Evolutionary conservation across 2,329 filamentous ascomycete species (phyloP).

Genomic region (Seiridium cupressi): DNA sequence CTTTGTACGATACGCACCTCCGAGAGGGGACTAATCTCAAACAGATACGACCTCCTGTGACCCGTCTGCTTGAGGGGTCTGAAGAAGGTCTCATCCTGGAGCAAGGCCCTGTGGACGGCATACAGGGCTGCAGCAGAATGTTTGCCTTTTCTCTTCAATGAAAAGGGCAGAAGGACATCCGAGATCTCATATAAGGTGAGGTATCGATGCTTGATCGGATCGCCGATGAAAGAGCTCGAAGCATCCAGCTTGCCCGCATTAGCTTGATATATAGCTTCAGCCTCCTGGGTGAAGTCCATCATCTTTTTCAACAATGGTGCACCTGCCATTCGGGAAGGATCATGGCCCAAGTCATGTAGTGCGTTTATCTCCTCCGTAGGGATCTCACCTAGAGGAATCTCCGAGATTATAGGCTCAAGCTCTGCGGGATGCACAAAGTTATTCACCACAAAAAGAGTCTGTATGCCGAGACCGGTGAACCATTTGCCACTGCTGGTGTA

Average conservation of each 20-base stretch:
- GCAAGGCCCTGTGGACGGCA: constrained; percentile 66
- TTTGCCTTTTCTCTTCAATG: constrained; percentile 31
- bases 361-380: constrained; percentile 28
- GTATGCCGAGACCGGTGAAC: constrained; percentile 42
- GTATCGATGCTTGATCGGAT: constrained; percentile 36
- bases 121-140: constrained; percentile 56
- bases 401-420: constrained; percentile 37
- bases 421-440: constrained; percentile 42
- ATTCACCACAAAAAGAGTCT: constrained; percentile 48
- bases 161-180: constrained; percentile 36
- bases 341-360: constrained; percentile 37
- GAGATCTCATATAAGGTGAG: constrained; percentile 52
- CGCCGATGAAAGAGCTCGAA: constrained; percentile 39
- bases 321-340: constrained; percentile 42
- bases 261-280: constrained; percentile 44
- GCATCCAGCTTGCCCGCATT: constrained; percentile 47
- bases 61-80: constrained; percentile 47
- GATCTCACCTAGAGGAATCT: constrained; percentile 29
- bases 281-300: constrained; percentile 38
- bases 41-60: constrained; percentile 53
- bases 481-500: constrained; percentile 52
- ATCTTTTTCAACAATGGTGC: constrained; percentile 45
- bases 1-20: constrained; percentile 51
- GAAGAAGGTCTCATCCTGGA: constrained; percentile 61
- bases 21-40: constrained; percentile 57